Conservation (phyloP, 2,329 filamentous ascomycete genomes). For the Claviceps maximensis region DNA sequence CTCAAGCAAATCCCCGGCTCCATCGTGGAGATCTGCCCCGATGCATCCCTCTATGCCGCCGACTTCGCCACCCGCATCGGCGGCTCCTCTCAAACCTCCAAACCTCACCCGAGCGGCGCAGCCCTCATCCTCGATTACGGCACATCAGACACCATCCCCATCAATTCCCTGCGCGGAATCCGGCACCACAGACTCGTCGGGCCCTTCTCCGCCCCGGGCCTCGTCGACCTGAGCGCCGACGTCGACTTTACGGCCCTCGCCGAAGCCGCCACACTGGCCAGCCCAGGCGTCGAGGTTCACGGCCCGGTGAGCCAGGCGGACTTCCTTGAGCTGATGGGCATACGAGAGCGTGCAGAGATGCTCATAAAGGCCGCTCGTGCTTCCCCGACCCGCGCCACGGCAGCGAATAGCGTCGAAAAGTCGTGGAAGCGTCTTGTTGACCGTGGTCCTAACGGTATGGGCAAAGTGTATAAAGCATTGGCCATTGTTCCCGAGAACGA, state of each 20-base stretch:
- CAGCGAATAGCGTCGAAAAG: constrained; percentile 44
- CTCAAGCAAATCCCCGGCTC: constrained; percentile 56
- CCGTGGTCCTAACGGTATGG: constrained; percentile 73
- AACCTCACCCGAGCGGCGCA: constrained; percentile 58
- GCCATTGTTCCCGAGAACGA: constrained; percentile 75
- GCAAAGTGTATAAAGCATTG: constrained; percentile 85
- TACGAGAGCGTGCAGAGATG: constrained; percentile 60
- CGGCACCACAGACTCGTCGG: constrained; percentile 61
- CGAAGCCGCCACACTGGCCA: constrained; percentile 64
- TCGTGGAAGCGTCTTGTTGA: constrained; percentile 80
- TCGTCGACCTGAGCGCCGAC: constrained; percentile 80
- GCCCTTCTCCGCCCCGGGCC: constrained; percentile 66
- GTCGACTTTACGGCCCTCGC: constrained; percentile 86
- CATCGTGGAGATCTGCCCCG: constrained; percentile 80
- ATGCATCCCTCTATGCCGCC: constrained; percentile 64
- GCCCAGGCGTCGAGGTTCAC: constrained; percentile 75
- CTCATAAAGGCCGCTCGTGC: constrained; percentile 37
- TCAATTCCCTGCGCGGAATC: constrained; percentile 86
- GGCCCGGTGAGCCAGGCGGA: constrained; percentile 76
- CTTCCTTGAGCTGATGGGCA: constrained; percentile 73
- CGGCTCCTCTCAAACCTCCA: constrained; percentile 42
- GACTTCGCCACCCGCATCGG: constrained; percentile 81
- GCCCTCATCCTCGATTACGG: constrained; percentile 97
- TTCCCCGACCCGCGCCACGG: constrained; percentile 31
- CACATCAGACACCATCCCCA: constrained; percentile 60